Evolutionary conservation across 257 asterid species (phyloP).

Genomic region (Capsicum rhomboideum): DNA sequence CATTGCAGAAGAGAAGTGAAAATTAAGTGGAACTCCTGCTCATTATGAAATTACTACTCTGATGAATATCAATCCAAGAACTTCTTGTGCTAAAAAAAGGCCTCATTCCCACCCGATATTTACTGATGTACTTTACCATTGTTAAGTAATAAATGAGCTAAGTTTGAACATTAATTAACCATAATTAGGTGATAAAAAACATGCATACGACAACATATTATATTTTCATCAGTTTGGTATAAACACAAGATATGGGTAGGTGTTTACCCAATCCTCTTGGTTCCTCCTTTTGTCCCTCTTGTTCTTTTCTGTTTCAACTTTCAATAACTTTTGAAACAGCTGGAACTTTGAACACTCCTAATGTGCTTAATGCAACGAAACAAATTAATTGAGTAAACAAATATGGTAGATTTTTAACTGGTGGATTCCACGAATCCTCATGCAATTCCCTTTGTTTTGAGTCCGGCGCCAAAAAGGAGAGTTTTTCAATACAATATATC

Average conservation of each 20-base stretch:
- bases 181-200: no score
- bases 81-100: no score
- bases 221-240: no score
- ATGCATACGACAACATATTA: no score
- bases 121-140: no score
- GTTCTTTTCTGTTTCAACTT: background rate
- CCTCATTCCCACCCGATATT: no score
- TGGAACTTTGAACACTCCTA: background rate
- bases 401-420: background rate
- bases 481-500: no score
- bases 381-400: background rate
- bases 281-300: background rate
- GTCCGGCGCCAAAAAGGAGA: no score
- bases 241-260: no score
- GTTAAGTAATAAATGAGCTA: background rate
- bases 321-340: background rate
- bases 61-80: no score
- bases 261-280: background rate
- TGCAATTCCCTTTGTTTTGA: background rate
- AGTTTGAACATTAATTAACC: background rate
- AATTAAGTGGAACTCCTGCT: background rate
- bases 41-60: background rate
- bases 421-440: background rate
- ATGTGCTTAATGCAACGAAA: background rate
- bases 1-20: background rate